These are phyloP conservation scores for Pythium apleroticum DNA, from an alignment of 352 stramenopile species.

Conservation along the genomic window DNA sequence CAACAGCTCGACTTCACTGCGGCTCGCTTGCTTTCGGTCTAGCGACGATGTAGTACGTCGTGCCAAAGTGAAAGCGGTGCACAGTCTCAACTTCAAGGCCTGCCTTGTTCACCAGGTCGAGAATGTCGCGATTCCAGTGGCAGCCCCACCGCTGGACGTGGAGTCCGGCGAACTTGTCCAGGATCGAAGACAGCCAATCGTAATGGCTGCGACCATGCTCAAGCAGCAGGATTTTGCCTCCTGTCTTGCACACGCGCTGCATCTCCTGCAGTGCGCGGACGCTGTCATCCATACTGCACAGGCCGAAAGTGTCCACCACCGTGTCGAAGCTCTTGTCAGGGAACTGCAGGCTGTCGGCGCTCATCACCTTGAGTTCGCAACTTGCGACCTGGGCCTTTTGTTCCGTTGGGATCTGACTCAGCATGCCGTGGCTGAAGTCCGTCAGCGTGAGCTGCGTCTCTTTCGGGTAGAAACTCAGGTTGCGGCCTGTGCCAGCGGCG, in stretches of 20 bases:
- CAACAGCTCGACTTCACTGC: background rate
- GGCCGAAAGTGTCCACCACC: conserved; percentile 95
- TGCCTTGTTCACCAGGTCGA: conserved; percentile 79
- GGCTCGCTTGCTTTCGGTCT: conserved; percentile 26
- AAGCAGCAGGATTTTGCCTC: conserved; percentile 90
- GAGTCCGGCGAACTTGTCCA: conserved; percentile 92
- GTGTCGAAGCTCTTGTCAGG: conserved; percentile 88
- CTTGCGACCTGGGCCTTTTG: conserved; percentile 21
- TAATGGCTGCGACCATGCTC: conserved; percentile 94
- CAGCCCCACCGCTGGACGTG: conserved; percentile 96
- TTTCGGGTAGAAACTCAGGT: conserved; percentile 88
- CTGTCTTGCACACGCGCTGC: conserved; percentile 89
- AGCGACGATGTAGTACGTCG: conserved; percentile 90
- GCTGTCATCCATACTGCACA: conserved; percentile 96
- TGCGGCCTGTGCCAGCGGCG: conserved; percentile 93
- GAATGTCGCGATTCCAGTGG: conserved; percentile 96
- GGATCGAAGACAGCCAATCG: conserved; percentile 85
- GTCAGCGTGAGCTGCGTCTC: conserved; percentile 54
- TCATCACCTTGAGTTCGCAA: conserved; percentile 61
- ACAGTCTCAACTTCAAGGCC: conserved; percentile 87
- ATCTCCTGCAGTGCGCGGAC: conserved; percentile 91
- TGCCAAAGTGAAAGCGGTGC: conserved; percentile 94
- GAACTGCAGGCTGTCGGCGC: conserved; percentile 61
- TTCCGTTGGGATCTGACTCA: conserved; percentile 47
- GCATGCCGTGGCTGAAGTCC: conserved; percentile 76